phyloP scores from a whole-genome alignment of 2,329 filamentous ascomycete species.

The Plenodomus tracheiphilus region DNA sequence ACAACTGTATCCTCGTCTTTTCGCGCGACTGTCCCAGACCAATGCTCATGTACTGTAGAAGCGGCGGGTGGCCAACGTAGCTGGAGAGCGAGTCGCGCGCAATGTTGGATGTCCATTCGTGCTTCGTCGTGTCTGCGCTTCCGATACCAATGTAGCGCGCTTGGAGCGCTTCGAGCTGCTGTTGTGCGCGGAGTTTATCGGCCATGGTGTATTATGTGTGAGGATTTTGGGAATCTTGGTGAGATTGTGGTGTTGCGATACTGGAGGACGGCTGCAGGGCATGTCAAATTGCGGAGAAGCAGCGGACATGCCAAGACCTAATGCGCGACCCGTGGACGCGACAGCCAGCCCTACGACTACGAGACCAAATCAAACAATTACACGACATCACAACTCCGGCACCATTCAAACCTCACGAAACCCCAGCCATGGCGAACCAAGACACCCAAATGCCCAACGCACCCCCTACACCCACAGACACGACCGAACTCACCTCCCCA shows the following conservation, averaged over 20 bases:
- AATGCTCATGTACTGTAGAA: constrained; percentile 86
- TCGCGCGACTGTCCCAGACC: constrained; percentile 84
- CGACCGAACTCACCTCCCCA: constrained; percentile 33
- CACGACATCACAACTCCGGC: neutral
- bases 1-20: constrained; percentile 76
- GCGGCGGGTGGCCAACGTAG: constrained; percentile 85
- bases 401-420: neutral
- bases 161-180: constrained; percentile 96
- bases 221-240: neutral
- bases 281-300: constrained; percentile 9
- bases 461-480: constrained; percentile 39
- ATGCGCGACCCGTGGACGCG: constrained; percentile 5
- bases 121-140: constrained; percentile 93
- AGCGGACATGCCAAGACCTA: constrained; percentile 6
- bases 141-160: constrained; percentile 95
- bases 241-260: constrained; percentile 1
- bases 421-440: constrained; percentile 19
- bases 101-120: constrained; percentile 97
- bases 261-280: neutral
- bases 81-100: constrained; percentile 89
- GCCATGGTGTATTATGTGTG: constrained; percentile 57
- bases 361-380: neutral
- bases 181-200: constrained; percentile 95
- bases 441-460: constrained; percentile 31
- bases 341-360: constrained; percentile 2